phyloP scores from a whole-genome alignment of 2,329 filamentous ascomycete genomes.

The Neonectria faginata region DNA sequence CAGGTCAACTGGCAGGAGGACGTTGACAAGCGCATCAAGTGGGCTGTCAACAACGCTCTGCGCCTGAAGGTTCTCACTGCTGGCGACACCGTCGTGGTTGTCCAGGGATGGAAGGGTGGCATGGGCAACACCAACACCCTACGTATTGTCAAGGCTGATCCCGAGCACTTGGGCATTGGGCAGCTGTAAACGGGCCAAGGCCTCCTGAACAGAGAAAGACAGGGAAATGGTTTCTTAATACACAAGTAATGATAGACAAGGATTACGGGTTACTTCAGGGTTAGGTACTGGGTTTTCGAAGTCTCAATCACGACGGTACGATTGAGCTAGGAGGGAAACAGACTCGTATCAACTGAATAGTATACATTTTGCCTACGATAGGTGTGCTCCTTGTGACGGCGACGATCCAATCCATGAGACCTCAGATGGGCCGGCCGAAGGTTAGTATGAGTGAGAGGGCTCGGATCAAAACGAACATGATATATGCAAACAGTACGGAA shows the following conservation, averaged over 20 bases:
- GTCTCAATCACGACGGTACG: conserved; percentile 40
- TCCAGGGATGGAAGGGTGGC: conserved; percentile 91
- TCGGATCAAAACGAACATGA: conserved; percentile 1
- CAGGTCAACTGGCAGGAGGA: conserved; percentile 98
- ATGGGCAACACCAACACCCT: conserved; percentile 92
- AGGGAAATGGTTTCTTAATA: conserved; percentile 42
- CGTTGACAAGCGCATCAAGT: conserved; percentile 96
- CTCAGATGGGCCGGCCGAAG: too few species aligned
- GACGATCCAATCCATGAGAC: background rate
- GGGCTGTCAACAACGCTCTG: conserved; percentile 90
- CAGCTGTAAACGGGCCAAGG: conserved; percentile 47
- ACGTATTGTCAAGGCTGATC: conserved; percentile 71
- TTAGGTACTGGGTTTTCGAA: conserved; percentile 43
- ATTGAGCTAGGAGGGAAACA: conserved; percentile 35
- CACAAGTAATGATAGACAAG: conserved; percentile 49
- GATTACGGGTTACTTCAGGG: conserved; percentile 43
- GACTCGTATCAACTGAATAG: conserved; percentile 20
- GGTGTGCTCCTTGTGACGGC: background rate
- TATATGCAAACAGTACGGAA: conserved; percentile 2
- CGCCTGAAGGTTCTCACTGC: conserved; percentile 80
- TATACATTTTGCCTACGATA: background rate
- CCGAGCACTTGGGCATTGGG: conserved; percentile 68
- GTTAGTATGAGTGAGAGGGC: too few species aligned
- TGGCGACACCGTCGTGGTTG: conserved; percentile 82
- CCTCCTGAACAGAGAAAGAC: conserved; percentile 27